Evolutionary conservation across 805 yeast genomes (phyloP).

Genomic region (Barnettozyma vustinii): DNA sequence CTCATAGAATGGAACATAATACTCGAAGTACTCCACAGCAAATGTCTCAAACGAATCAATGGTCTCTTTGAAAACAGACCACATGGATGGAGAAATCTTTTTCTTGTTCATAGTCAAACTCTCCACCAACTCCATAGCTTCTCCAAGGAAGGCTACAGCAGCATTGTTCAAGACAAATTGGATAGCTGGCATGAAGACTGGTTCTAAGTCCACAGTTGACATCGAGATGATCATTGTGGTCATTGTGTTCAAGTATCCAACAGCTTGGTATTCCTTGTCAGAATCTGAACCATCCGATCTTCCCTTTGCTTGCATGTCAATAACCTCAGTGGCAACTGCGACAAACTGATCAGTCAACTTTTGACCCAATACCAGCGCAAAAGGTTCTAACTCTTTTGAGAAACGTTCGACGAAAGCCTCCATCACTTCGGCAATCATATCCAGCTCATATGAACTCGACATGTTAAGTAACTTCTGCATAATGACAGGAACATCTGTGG

Average conservation of each 20-base stretch:
- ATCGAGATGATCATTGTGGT: conserved; percentile 67
- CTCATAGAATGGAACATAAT: conserved; percentile 52
- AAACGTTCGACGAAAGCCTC: conserved; percentile 91
- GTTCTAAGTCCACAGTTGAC: conserved; percentile 50
- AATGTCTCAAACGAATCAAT: conserved; percentile 52
- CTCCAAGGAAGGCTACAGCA: conserved; percentile 55
- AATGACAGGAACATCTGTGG: conserved; percentile 68
- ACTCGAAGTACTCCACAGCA: conserved; percentile 54
- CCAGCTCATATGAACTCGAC: conserved; percentile 79
- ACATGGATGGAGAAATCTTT: conserved; percentile 42
- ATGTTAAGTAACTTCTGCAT: conserved; percentile 75
- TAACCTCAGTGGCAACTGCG: conserved; percentile 47
- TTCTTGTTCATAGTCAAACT: conserved; percentile 46
- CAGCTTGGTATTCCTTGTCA: conserved; percentile 65
- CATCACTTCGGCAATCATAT: conserved; percentile 83
- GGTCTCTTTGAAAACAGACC: conserved; percentile 46
- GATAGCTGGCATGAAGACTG: conserved; percentile 52
- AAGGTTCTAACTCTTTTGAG: conserved; percentile 84
- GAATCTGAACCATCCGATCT: conserved; percentile 29
- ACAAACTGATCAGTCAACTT: conserved; percentile 60
- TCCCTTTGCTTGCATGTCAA: conserved; percentile 32
- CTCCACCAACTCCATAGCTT: conserved; percentile 58
- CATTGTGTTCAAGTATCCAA: conserved; percentile 65
- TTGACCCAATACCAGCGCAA: conserved; percentile 60
- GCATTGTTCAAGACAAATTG: conserved; percentile 54